These are phyloP conservation scores for Thraustochytrium striatum DNA, from an alignment of 352 stramenopile genomes.

Conservation along the genomic window DNA sequence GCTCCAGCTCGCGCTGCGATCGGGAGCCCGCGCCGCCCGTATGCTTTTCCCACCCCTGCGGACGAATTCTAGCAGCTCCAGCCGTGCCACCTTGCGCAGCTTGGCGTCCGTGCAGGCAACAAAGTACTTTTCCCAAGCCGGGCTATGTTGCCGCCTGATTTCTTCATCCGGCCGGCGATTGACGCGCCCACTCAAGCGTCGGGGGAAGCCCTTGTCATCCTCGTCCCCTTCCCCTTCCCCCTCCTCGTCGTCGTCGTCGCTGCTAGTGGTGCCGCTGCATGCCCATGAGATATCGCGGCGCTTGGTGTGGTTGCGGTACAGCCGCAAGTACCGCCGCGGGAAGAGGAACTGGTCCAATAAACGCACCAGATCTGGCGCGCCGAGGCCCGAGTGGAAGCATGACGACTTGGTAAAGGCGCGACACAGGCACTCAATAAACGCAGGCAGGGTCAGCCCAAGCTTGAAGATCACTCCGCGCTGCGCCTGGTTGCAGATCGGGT, in stretches of 20 bases:
- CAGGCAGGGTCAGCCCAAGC: background rate
- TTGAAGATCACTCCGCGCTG: background rate
- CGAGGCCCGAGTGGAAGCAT: background rate
- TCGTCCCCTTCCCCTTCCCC: too few species aligned
- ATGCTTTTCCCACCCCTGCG: background rate
- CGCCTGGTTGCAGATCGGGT: background rate
- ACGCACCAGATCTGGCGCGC: background rate
- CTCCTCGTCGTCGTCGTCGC: too few species aligned
- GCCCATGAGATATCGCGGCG: background rate
- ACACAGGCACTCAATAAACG: background rate
- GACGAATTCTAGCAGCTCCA: constrained; percentile 33
- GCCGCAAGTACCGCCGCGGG: background rate
- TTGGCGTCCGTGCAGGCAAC: background rate
- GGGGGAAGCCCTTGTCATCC: too few species aligned
- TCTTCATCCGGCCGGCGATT: background rate
- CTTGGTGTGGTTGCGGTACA: background rate
- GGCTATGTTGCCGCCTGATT: background rate
- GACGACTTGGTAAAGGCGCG: background rate
- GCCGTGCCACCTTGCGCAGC: constrained; percentile 16
- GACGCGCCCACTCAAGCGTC: too few species aligned
- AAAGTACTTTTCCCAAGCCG: background rate
- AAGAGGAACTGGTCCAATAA: constrained; percentile 36
- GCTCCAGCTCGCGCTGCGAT: background rate
- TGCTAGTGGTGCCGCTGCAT: too few species aligned
- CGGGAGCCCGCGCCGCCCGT: background rate